These are phyloP conservation scores for Juglanconis sp. DNA, from an alignment of 2,329 filamentous ascomycete species.

Conservation along the genomic window DNA sequence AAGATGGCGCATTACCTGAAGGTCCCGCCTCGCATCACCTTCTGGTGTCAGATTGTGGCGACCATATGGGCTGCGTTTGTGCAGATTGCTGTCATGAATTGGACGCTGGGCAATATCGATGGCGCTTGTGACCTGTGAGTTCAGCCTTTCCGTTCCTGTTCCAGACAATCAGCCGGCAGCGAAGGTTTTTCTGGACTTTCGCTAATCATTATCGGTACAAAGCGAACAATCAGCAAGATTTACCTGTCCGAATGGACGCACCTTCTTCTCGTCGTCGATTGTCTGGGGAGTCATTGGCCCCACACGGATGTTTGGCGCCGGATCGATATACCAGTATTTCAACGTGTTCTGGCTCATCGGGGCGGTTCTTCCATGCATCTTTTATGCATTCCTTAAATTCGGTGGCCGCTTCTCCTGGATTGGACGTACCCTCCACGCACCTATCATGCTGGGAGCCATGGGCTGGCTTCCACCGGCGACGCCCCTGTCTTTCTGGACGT, in stretches of 20 bases:
- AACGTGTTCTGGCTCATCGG: constrained; percentile 55
- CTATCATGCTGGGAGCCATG: constrained; percentile 55
- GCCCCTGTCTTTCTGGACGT: constrained; percentile 55
- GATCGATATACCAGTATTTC: constrained; percentile 47
- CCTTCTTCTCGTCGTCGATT: constrained; percentile 50
- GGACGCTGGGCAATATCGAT: constrained; percentile 43
- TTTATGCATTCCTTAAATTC: constrained; percentile 39
- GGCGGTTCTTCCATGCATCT: constrained; percentile 42
- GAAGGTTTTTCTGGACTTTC: constrained; percentile 22
- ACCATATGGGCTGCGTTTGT: constrained; percentile 41
- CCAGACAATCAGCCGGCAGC: background rate
- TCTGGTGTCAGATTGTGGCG: constrained; percentile 37
- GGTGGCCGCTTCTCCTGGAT: constrained; percentile 21
- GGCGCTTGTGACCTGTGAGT: constrained; percentile 43
- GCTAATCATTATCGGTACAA: constrained; percentile 32
- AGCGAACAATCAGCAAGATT: constrained; percentile 40
- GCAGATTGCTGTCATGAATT: constrained; percentile 44
- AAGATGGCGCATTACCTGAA: constrained; percentile 39
- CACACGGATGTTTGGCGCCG: constrained; percentile 50
- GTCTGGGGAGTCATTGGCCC: constrained; percentile 59
- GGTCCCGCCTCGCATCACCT: constrained; percentile 40
- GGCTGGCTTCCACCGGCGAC: constrained; percentile 57
- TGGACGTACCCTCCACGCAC: constrained; percentile 51
- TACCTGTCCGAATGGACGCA: constrained; percentile 39
- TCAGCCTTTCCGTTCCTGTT: too few relatives aligned